Evolutionary conservation across 2,329 filamentous ascomycete species (phyloP).

Genomic region (Dryadomyces quercus-mongolicae): DNA sequence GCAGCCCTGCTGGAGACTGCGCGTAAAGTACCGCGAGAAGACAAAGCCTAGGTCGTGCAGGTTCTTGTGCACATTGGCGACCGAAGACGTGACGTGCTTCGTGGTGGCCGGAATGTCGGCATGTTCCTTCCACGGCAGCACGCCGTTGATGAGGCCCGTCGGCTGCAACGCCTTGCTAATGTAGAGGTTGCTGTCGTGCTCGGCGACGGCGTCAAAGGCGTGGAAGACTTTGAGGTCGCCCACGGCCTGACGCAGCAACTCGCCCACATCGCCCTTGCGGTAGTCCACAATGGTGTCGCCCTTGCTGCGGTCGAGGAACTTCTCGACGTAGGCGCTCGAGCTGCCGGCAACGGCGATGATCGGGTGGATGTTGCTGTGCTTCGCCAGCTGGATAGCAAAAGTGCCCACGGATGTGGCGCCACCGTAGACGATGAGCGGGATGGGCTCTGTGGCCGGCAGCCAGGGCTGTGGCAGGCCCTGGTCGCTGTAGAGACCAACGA

Average conservation of each 20-base stretch:
- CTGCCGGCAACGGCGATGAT: conserved; percentile 40
- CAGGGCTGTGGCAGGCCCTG: conserved; percentile 27
- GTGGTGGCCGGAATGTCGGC: conserved; percentile 15
- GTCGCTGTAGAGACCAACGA: conserved; percentile 23
- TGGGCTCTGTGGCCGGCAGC: conserved; percentile 20
- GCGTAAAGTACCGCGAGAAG: conserved; percentile 23
- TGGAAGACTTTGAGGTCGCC: conserved; percentile 11
- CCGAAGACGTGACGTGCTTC: conserved; percentile 8
- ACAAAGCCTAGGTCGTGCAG: conserved; percentile 21
- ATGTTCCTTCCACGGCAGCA: conserved; percentile 19
- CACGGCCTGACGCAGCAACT: conserved; percentile 25
- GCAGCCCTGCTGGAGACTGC: conserved; percentile 27
- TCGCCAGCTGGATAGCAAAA: conserved; percentile 38
- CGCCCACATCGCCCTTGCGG: conserved; percentile 34
- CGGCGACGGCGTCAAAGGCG: conserved; percentile 27
- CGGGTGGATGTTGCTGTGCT: conserved; percentile 36
- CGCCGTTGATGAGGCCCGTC: conserved; percentile 12
- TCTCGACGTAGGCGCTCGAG: conserved; percentile 29
- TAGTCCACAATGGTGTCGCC: conserved; percentile 45
- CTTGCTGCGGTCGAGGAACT: conserved; percentile 30
- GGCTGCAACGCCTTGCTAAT: conserved; percentile 19
- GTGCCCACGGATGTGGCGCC: conserved; percentile 36
- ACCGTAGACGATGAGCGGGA: conserved; percentile 29
- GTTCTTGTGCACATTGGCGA: conserved; percentile 13
- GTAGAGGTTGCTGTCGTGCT: conserved; percentile 30